Evolutionary conservation across 768 basidiomycete species (phyloP).

Genomic region (Stropharia rugosoannulata): DNA sequence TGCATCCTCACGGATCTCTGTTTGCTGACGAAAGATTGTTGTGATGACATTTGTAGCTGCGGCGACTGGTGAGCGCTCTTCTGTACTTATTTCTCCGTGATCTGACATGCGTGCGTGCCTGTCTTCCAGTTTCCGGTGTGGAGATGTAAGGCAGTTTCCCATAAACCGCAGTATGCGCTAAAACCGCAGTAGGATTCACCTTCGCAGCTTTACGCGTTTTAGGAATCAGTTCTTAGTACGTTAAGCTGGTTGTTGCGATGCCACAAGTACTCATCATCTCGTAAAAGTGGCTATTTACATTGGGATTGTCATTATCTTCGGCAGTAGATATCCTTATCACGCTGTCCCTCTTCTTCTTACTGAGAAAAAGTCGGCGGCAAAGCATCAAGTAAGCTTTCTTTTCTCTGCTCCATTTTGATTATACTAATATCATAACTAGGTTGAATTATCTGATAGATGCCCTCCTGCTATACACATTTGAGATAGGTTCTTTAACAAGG

Average conservation of each 20-base stretch:
- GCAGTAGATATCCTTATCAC: constrained; percentile 48
- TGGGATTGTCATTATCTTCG: constrained; percentile 49
- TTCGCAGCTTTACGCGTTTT: constrained; percentile 6
- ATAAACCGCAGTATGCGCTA: not conserved
- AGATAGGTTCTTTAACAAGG: constrained; percentile 50
- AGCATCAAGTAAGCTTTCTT: constrained; percentile 30
- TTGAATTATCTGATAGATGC: constrained; percentile 43
- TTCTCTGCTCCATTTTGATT: not conserved
- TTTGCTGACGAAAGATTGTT: not conserved
- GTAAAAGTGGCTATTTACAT: constrained; percentile 48
- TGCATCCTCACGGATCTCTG: not conserved
- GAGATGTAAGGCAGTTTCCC: not conserved
- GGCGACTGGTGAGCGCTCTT: constrained; percentile 21
- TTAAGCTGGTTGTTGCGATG: not conserved
- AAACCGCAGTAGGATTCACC: constrained; percentile 1
- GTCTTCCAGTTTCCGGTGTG: constrained; percentile 3
- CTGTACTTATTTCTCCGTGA: not conserved
- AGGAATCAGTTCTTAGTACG: constrained; percentile 13
- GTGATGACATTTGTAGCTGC: constrained; percentile 16
- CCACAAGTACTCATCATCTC: not conserved
- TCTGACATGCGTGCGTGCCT: not conserved
- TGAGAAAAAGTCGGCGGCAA: constrained; percentile 34
- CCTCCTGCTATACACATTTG: constrained; percentile 47
- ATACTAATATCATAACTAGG: constrained; percentile 21
- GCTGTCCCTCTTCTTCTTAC: constrained; percentile 37